Evolutionary conservation across 192 early-diverging fungal genomes (phyloP).

Genomic region (Backusella tuberculispora): DNA sequence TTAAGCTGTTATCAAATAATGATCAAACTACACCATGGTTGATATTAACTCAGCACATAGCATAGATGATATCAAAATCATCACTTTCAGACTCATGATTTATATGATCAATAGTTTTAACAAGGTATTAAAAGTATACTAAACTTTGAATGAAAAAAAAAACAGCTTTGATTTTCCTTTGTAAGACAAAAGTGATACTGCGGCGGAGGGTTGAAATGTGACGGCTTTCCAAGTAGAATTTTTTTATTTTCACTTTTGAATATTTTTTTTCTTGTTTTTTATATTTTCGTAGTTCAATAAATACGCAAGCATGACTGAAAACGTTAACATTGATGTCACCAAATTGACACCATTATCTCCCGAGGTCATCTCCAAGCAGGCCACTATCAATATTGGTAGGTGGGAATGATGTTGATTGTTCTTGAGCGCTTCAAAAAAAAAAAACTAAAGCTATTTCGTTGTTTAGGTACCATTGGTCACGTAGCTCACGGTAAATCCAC

Average conservation of each 20-base stretch:
- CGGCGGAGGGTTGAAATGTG: not conserved
- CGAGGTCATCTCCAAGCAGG: constrained; percentile 97
- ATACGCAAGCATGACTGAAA: constrained; percentile 9
- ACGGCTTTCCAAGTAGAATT: constrained; percentile 2
- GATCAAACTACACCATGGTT: no score
- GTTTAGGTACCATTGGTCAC: constrained; percentile 94
- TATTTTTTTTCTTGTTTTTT: not conserved
- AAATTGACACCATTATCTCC: constrained; percentile 81
- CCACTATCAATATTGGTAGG: constrained; percentile 98
- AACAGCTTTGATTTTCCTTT: no score
- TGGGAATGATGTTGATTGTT: not conserved
- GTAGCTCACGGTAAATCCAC: constrained; percentile 99
- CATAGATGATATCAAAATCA: no score
- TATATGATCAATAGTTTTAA: no score
- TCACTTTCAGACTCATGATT: no score
- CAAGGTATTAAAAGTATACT: no score
- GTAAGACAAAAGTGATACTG: no score
- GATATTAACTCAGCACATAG: no score
- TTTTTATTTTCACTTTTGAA: not conserved
- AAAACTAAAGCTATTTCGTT: not conserved
- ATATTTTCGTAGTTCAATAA: not conserved
- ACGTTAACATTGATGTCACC: constrained; percentile 38
- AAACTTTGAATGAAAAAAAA: no score
- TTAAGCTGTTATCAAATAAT: no score
- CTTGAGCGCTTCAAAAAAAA: not conserved